Evolutionary conservation across 805 yeast genomes (phyloP), one percentile per base, ranked within the genome.

Genomic region (Cyberlindnera subsufficiens): DNA sequence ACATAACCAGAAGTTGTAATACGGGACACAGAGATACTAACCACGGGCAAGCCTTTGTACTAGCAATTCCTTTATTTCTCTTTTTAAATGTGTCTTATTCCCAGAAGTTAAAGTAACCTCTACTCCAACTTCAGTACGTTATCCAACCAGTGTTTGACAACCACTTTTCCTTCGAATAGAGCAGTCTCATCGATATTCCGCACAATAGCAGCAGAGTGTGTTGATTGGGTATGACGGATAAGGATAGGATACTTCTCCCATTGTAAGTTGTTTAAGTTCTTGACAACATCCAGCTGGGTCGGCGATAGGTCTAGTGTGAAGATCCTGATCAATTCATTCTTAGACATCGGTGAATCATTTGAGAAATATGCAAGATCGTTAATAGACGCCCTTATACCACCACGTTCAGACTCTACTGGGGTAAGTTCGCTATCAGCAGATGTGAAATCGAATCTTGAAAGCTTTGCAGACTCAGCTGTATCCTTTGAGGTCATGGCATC

Each of bases 171-270:
- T 60, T 87, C 95, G 30, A 63, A 75, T 48, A 82, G 80, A 10
- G 71, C 70, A 10, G 71, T 69, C 27, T 73, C 75, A 19, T 65
- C 64, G n/a, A 60, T 56, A 47, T 72, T 77, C 39, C 95, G 72
- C 35, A 81, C 86, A 45, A 87, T 84, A 2, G 87, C 81, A 2
- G 93, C 95, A 1, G 95, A 87, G 56, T 87, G 96, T 1, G 95
- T 75, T 35, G 80, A 75, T 38, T 71, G 71, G 6, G 91, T 80
- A 27, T 74, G 66, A 32, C 81, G 71, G 44, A 87, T 82, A 45
- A 81, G 72, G 22, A 87, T 71, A 0, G 93, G 90, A 51, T 63
- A 82, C 57, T 86, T 87, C 35, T 66, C 60, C 95, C 95, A 88
- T 2, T 65, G 54, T 5, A 86, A 58, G 4, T 61, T 51, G 59